A percentile compares a stretch with the other conserved stretches of the same genome.
phyloP scores from a whole-genome alignment of 1,139 yeast species.

The Scheffersomyces parashehatae region DNA sequence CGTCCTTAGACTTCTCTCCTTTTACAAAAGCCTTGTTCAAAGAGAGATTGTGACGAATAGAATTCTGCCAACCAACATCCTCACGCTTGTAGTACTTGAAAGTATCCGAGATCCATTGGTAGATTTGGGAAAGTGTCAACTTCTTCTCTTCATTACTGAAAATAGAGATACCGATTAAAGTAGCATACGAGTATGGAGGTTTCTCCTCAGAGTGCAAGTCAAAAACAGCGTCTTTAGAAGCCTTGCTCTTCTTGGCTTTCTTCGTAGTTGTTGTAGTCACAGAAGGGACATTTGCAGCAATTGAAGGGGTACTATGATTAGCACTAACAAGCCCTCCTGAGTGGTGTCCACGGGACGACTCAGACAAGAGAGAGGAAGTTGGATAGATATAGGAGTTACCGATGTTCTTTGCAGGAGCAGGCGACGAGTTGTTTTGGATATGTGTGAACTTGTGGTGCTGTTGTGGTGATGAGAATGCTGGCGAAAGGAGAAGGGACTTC shows the following conservation, averaged over 20 bases:
- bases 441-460: constrained; percentile 10
- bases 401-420: constrained; percentile 17
- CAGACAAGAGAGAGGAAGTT: background rate
- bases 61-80: constrained; percentile 94
- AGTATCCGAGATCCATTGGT: constrained; percentile 88
- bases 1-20: constrained; percentile 90
- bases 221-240: constrained; percentile 30
- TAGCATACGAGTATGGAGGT: constrained; percentile 95
- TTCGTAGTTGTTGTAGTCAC: constrained; percentile 9
- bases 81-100: constrained; percentile 81
- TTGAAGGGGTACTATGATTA: constrained; percentile 1
- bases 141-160: constrained; percentile 77
- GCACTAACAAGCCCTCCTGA: background rate
- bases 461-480: constrained; percentile 53
- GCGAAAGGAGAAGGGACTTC: constrained; percentile 35
- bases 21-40: constrained; percentile 86
- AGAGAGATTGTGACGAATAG: constrained; percentile 82
- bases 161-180: constrained; percentile 91
- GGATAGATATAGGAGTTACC: background rate
- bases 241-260: constrained; percentile 27
- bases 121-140: constrained; percentile 86
- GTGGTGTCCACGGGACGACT: background rate
- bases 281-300: constrained; percentile 7
- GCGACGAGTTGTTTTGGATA: constrained; percentile 2
- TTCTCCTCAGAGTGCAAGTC: constrained; percentile 53